Percentiles rank a stretch among this genome's conserved stretches.
These are phyloP conservation scores for Rhodomyrtus psidioides DNA, from an alignment of 441 rosid species.

Conservation along the genomic window DNA sequence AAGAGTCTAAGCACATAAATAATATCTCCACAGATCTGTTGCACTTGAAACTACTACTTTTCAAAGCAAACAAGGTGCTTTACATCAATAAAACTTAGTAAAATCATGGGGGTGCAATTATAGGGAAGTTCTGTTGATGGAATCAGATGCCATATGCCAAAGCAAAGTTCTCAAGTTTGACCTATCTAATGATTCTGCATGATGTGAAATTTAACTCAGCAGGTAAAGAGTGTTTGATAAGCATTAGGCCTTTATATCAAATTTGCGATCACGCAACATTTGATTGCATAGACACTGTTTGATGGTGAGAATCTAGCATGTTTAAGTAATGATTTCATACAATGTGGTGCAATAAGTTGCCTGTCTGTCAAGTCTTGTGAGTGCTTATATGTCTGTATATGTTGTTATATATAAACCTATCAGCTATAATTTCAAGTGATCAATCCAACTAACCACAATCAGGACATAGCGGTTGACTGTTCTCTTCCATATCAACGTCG, in stretches of 20 bases:
- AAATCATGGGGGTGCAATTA: conserved; percentile 21
- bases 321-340: conserved; percentile 12
- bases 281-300: neutral
- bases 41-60: conserved; percentile 28
- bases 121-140: conserved; percentile 12
- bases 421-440: neutral
- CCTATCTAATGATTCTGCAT: conserved; percentile 13
- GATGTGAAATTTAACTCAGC: conserved; percentile 17
- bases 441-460: neutral
- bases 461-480: neutral
- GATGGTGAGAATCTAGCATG: neutral
- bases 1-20: neutral
- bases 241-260: conserved; percentile 19
- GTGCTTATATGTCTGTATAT: neutral
- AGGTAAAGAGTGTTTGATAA: conserved; percentile 11
- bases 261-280: conserved; percentile 9
- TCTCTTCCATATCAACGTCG: neutral
- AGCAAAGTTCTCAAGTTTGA: conserved; percentile 9
- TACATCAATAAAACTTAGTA: conserved; percentile 20
- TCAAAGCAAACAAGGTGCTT: conserved; percentile 26
- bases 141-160: conserved; percentile 14
- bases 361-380: neutral
- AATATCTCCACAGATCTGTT: neutral
- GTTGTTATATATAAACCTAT: neutral
- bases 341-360: neutral